Evolutionary conservation across 176 grass and related monocot species (phyloP).

Genomic region (Saccharum officinarum): DNA sequence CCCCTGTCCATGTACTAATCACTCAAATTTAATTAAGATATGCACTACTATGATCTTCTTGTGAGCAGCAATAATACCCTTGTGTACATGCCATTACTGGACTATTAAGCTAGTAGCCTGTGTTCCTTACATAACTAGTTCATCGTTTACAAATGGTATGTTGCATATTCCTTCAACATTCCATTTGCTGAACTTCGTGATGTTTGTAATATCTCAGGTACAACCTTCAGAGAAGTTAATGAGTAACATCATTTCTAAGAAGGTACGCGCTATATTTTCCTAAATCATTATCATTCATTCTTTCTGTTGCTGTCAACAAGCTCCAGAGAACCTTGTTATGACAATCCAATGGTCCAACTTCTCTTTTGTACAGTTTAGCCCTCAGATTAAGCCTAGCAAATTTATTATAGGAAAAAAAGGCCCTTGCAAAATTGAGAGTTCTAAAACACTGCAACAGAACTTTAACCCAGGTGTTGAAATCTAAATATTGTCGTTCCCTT

Average conservation of each 20-base stretch:
- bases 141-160: background rate
- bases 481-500: background rate
- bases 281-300: background rate
- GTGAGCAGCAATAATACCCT: background rate
- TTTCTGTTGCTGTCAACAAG: background rate
- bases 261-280: slow-evolving; percentile 44
- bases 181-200: background rate
- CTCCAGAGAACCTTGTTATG: background rate
- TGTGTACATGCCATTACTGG: background rate
- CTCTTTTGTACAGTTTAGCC: background rate
- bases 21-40: slow-evolving; percentile 6
- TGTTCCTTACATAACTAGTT: background rate
- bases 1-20: background rate
- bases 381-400: background rate
- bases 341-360: slow-evolving; percentile 6
- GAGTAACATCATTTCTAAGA: slow-evolving; percentile 92
- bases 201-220: slow-evolving; percentile 57
- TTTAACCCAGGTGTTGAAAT: background rate
- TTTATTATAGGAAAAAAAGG: background rate
- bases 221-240: slow-evolving; percentile 91
- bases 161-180: background rate
- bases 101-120: background rate
- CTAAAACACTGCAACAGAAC: no score
- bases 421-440: background rate
- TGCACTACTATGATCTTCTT: background rate